Base-by-base conservation (phyloP, 306 rosid species). In the Vigna radiata region DNA sequence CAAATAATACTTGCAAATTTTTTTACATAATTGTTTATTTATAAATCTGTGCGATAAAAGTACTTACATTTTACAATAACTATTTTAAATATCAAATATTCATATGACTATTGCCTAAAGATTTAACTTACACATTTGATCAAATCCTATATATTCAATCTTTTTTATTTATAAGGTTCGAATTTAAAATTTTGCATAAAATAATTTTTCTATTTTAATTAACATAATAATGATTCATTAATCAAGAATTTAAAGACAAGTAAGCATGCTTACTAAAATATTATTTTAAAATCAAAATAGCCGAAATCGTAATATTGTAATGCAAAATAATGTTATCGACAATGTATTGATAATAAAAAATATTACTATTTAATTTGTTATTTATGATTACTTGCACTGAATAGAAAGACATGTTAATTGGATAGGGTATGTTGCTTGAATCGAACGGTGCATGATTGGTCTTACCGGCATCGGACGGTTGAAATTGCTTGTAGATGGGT, bases 361-460 rank as follows among this genome's bases (percentile, higher is more conserved):
- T 21, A 25, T 8, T 8, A 25, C 0, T 68, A 16, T 50, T 12
- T 10, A 52, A 52, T 14, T 7, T 37, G 23, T 72, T 15, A 37
- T 36, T 72, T 19, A 55, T 56, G 41, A 39, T 55, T 18, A 7
- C n/a, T 39, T 12, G 16, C 25, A 6, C 6, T 33, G 14, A 29
- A n/a, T 49, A 70, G 17, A 71, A 37, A 36, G n/a, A 14, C 16
- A 21, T 2, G 23, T 25, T 68, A 29, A 9, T 43, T 29, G 13
- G 7, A 25, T 58, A 37, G 56, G 44, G 46, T 25, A 43, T 25
- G 58, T 59, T 59, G 18, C 19, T 10, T 36, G 12, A 65, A 76
- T 76, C 73, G 44, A 52, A 76, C 73, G 80, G 66, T 53, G 55
- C 2, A 5, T 65, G 31, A 4, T 50, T 66, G 9, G 1, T 52